A percentile compares a stretch with the other conserved stretches of the same genome.
Evolutionary conservation across 768 basidiomycete species (phyloP).

Genomic region (Phaffia tasmanica): DNA sequence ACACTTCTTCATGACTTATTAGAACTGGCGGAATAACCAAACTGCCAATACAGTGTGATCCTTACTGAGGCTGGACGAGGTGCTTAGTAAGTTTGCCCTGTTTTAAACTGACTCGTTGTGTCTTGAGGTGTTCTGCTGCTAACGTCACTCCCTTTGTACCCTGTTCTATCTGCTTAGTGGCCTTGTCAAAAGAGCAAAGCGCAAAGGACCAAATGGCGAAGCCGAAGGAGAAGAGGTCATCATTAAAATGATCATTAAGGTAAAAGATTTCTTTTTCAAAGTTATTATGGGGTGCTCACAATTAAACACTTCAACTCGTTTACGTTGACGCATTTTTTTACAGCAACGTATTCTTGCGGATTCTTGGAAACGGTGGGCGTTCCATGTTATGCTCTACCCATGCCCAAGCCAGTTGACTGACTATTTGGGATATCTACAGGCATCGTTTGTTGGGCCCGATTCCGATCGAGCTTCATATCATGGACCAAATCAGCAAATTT

Average conservation of each 20-base stretch:
- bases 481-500: slow-evolving; percentile 39
- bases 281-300: too few species aligned
- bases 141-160: slow-evolving; percentile 61
- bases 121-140: slow-evolving; percentile 40
- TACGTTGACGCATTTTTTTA: background rate
- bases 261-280: background rate
- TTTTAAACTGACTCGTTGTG: slow-evolving; percentile 66
- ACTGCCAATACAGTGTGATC: slow-evolving; percentile 28
- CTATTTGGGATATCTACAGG: slow-evolving; percentile 34
- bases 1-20: background rate
- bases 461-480: slow-evolving; percentile 68
- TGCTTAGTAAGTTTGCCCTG: slow-evolving; percentile 40
- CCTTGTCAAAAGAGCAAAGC: slow-evolving; percentile 77
- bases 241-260: slow-evolving; percentile 94
- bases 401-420: background rate
- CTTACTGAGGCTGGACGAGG: slow-evolving; percentile 28
- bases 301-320: background rate
- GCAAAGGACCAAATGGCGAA: slow-evolving; percentile 60
- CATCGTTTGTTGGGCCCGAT: slow-evolving; percentile 90
- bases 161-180: slow-evolving; percentile 39
- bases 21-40: slow-evolving; percentile 31
- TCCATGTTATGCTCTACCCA: background rate
- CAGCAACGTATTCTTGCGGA: slow-evolving; percentile 87
- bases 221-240: slow-evolving; percentile 74
- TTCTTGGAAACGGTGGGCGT: slow-evolving; percentile 73